These are phyloP conservation scores for Periconia macrospinosa DNA, from an alignment of 2,329 filamentous ascomycete species.

Conservation along the genomic window DNA sequence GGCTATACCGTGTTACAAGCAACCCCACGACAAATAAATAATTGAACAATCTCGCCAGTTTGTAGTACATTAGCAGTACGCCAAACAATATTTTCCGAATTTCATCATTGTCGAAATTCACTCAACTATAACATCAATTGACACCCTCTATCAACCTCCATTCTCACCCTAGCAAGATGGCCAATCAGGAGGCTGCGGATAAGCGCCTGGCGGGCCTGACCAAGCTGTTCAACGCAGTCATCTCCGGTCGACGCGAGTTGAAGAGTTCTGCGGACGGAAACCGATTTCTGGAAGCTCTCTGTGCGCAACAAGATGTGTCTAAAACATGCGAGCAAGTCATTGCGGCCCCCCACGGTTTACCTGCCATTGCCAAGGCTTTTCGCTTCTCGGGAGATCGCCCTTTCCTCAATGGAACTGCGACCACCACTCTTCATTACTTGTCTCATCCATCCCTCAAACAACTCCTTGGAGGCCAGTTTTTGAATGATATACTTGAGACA, in stretches of 20 bases:
- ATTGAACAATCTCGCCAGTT: too few species aligned
- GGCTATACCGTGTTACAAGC: constrained; percentile 6
- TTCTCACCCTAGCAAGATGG: constrained; percentile 9
- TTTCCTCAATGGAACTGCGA: constrained; percentile 50
- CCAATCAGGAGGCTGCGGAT: constrained; percentile 18
- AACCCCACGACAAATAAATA: not conserved
- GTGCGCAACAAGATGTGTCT: constrained; percentile 44
- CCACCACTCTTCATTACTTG: constrained; percentile 41
- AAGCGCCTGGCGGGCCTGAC: constrained; percentile 35
- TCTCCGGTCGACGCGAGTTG: constrained; percentile 45
- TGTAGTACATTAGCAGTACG: too few species aligned
- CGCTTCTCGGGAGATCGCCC: constrained; percentile 46
- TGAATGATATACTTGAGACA: constrained; percentile 50
- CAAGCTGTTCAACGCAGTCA: constrained; percentile 45
- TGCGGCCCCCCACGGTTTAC: constrained; percentile 23
- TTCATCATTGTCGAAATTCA: too few species aligned
- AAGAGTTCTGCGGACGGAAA: constrained; percentile 44
- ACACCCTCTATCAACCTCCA: not conserved
- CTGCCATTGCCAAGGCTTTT: constrained; percentile 45
- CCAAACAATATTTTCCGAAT: not conserved
- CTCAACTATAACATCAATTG: not conserved
- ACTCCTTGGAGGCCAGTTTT: constrained; percentile 54
- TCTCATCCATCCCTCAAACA: constrained; percentile 50
- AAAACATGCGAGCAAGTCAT: constrained; percentile 43
- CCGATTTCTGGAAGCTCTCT: constrained; percentile 54